Evolutionary conservation across 2,329 filamentous ascomycete genomes (phyloP).

Genomic region (Cladophialophora yegresii): DNA sequence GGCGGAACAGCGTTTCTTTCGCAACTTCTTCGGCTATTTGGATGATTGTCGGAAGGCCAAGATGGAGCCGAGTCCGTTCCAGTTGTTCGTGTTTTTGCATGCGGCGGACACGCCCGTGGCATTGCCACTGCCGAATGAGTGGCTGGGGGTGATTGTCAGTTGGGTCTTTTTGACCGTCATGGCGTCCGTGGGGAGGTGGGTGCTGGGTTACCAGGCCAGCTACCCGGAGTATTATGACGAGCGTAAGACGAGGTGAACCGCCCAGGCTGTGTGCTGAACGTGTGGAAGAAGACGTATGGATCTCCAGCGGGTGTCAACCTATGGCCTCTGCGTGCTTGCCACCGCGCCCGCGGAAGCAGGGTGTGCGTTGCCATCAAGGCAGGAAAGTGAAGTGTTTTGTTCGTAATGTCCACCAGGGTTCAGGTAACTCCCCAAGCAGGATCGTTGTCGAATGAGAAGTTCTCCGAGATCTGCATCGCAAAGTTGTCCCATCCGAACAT

Average conservation of each 20-base stretch:
- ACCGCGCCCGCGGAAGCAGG: too few relatives aligned
- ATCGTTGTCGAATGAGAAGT: conserved; percentile 25
- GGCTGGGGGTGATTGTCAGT: conserved; percentile 25
- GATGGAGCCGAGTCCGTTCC: conserved; percentile 35
- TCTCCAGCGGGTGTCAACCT: neutral
- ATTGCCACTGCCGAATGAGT: conserved; percentile 28
- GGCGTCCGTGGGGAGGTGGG: conserved; percentile 23
- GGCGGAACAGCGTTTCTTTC: conserved; percentile 36
- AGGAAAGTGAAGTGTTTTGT: neutral
- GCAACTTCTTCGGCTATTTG: conserved; percentile 39
- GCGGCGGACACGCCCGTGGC: conserved; percentile 35
- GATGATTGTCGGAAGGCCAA: conserved; percentile 34
- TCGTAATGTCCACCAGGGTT: neutral
- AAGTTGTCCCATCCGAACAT: conserved; percentile 32
- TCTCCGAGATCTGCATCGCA: conserved; percentile 31
- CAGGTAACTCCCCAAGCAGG: conserved; percentile 9
- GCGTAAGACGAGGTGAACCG: neutral
- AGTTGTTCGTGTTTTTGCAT: conserved; percentile 36
- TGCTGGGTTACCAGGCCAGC: conserved; percentile 26
- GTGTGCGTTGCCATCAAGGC: neutral
- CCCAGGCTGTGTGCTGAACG: neutral
- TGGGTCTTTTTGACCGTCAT: conserved; percentile 19
- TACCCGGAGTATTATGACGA: conserved; percentile 32
- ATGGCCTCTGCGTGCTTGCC: too few relatives aligned
- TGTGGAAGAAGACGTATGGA: neutral